Evolutionary conservation across 2,329 filamentous ascomycete species (phyloP).

Genomic region (Lecanicillium sp.): DNA sequence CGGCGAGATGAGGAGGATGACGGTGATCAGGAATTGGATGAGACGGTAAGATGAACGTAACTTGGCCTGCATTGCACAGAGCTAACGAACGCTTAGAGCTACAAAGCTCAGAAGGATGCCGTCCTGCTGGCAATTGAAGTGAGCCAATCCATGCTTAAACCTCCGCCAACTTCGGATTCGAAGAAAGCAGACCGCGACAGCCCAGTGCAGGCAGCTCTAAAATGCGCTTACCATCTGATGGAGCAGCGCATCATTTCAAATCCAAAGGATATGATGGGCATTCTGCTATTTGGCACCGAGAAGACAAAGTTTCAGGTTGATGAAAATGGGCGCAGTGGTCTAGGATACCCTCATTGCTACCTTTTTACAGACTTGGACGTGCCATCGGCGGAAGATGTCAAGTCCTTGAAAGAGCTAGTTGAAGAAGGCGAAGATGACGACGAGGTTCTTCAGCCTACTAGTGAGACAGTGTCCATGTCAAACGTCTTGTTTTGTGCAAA

Average conservation of each 20-base stretch:
- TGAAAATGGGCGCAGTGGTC: conserved; percentile 47
- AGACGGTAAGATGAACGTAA: conserved; percentile 38
- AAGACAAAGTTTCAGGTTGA: conserved; percentile 71
- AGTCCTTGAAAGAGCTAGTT: conserved; percentile 63
- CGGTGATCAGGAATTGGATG: conserved; percentile 50
- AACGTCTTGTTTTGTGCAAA: conserved; percentile 93
- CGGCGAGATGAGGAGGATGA: conserved; percentile 56
- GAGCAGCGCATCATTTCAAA: conserved; percentile 97
- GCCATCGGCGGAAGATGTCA: conserved; percentile 80
- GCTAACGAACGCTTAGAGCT: conserved; percentile 53
- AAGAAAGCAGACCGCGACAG: conserved; percentile 76
- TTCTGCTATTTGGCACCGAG: conserved; percentile 84
- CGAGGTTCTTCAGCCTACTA: conserved; percentile 60
- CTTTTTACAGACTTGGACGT: conserved; percentile 82
- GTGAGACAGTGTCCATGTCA: conserved; percentile 68
- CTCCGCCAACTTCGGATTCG: conserved; percentile 52
- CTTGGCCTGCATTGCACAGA: too few species aligned
- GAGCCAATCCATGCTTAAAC: conserved; percentile 75
- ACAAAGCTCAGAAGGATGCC: conserved; percentile 92
- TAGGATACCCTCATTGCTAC: conserved; percentile 85
- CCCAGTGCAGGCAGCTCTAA: conserved; percentile 73
- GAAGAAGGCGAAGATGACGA: conserved; percentile 68
- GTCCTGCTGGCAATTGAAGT: conserved; percentile 93
- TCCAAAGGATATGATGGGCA: conserved; percentile 94
- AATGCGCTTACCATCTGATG: conserved; percentile 92